Evolutionary conservation across 192 early-diverging fungal genomes (phyloP).

Genomic region (Coemansia asiatica): DNA sequence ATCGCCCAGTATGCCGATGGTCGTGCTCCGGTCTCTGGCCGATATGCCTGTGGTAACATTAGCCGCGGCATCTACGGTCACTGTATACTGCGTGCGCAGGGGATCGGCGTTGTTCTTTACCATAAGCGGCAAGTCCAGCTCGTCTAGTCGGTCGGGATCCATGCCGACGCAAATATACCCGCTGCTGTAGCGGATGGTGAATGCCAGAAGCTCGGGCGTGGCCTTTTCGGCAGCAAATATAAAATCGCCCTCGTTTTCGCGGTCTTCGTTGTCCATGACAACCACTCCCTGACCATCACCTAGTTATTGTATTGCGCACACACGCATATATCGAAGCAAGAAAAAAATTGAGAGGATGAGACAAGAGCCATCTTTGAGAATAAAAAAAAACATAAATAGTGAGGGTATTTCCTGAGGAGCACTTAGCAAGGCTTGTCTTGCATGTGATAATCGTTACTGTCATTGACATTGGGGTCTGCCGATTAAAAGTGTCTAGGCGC

Average conservation of each 20-base stretch:
- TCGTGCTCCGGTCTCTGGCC: conserved; percentile 83
- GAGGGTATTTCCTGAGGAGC: no score
- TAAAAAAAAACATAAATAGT: no score
- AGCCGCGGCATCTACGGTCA: conserved; percentile 83
- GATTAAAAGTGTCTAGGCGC: not conserved
- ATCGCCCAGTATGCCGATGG: conserved; percentile 76
- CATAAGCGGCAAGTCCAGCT: conserved; percentile 91
- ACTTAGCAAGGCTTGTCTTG: not conserved
- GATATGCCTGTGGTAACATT: conserved; percentile 96
- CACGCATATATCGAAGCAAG: not conserved
- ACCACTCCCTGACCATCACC: conserved; percentile 84
- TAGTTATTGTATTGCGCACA: conserved; percentile 4
- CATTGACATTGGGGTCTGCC: not conserved
- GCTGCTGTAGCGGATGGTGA: conserved; percentile 93
- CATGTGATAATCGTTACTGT: not conserved
- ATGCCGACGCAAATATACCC: conserved; percentile 92
- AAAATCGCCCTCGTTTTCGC: conserved; percentile 99
- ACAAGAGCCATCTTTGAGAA: not conserved
- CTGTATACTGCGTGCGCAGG: conserved; percentile 91
- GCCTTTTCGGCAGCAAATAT: conserved; percentile 95
- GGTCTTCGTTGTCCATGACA: conserved; percentile 96
- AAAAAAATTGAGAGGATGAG: not conserved
- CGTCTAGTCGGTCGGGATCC: conserved; percentile 73
- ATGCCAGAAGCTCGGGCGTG: conserved; percentile 90
- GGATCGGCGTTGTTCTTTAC: conserved; percentile 88